phyloP scores from a whole-genome alignment of 2,329 filamentous ascomycete species.

The Sporothrix brasiliensis region DNA sequence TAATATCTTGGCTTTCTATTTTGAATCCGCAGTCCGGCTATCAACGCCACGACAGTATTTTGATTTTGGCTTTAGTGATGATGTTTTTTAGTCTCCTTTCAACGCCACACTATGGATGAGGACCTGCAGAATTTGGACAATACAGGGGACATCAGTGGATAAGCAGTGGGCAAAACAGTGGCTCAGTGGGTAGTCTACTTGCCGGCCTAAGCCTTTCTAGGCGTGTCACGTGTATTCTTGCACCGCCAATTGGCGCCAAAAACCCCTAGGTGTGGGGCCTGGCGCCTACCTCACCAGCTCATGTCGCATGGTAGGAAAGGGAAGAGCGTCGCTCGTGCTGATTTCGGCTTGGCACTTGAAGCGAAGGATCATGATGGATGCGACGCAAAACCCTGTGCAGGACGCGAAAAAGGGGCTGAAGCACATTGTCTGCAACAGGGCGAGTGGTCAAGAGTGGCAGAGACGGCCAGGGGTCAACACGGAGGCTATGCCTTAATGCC shows the following conservation, averaged over 20 bases:
- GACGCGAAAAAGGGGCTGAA: constrained; percentile 15
- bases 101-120: no score
- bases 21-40: background rate
- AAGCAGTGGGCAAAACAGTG: no score
- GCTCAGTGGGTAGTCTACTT: no score
- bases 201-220: no score
- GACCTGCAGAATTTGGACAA: no score
- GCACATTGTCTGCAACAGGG: background rate
- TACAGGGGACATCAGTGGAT: no score
- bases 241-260: no score
- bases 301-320: background rate
- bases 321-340: background rate
- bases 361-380: constrained; percentile 12
- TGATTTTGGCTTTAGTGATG: background rate
- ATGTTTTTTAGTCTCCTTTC: background rate
- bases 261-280: background rate
- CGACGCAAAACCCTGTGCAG: constrained; percentile 4
- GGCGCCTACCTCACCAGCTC: background rate
- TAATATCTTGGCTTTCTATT: background rate
- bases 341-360: constrained; percentile 11
- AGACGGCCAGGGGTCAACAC: background rate
- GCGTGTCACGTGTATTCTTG: no score
- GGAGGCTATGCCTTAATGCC: background rate
- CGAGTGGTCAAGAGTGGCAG: background rate
- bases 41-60: background rate